Percentiles rank a stretch among this genome's conserved stretches.
These are phyloP conservation scores for Annulohypoxylon moriforme DNA, from an alignment of 495 filamentous ascomycete species.

Conservation along the genomic window DNA sequence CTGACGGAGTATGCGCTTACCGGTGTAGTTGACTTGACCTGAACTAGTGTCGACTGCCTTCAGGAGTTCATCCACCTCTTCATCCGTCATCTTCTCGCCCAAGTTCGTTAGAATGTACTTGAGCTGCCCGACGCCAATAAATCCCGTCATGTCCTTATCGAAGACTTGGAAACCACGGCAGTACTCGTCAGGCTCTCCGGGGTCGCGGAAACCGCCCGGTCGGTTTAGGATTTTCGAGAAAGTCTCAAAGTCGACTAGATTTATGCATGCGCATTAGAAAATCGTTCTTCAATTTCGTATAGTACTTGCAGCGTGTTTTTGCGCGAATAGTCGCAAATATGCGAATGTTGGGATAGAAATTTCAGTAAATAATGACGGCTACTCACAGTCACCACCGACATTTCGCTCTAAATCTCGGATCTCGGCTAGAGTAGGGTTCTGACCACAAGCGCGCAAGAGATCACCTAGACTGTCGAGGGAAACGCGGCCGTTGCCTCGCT, in stretches of 20 bases:
- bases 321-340: not conserved
- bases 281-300: not conserved
- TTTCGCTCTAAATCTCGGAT: slow-evolving; percentile 89
- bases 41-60: slow-evolving; percentile 95
- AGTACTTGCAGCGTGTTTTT: not conserved
- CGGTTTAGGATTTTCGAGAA: slow-evolving; percentile 96
- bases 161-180: slow-evolving; percentile 98
- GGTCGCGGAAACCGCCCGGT: slow-evolving; percentile 96
- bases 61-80: slow-evolving; percentile 97
- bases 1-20: slow-evolving; percentile 58
- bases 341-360: not conserved
- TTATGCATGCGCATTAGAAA: slow-evolving; percentile 14
- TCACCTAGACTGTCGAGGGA: slow-evolving; percentile 87
- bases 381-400: slow-evolving; percentile 89
- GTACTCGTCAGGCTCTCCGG: slow-evolving; percentile 97
- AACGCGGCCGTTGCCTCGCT: slow-evolving; percentile 93
- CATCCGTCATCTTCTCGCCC: slow-evolving; percentile 98
- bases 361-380: slow-evolving; percentile 23
- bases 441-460: slow-evolving; percentile 93
- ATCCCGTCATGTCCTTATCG: slow-evolving; percentile 98
- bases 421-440: slow-evolving; percentile 95
- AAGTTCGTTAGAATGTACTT: slow-evolving; percentile 97
- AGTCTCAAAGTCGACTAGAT: slow-evolving; percentile 93
- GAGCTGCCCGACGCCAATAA: slow-evolving; percentile 95
- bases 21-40: slow-evolving; percentile 96